phyloP scores from a whole-genome alignment of 2,329 filamentous ascomycete species.

The Fusarium guadeloupense region DNA sequence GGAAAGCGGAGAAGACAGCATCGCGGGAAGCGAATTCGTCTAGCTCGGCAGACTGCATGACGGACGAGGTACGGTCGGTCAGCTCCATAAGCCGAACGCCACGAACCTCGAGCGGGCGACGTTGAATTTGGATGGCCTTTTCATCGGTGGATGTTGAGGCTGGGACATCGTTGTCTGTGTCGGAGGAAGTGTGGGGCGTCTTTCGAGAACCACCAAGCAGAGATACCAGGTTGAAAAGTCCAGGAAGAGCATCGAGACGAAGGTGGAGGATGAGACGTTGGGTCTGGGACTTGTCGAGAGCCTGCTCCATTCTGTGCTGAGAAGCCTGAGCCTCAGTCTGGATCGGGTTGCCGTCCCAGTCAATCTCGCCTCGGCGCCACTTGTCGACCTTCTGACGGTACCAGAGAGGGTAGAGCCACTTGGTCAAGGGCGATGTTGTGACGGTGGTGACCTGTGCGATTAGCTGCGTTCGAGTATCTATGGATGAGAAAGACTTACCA shows the following conservation, averaged over 20 bases:
- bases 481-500: slow-evolving; percentile 50
- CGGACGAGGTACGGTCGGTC: slow-evolving; percentile 90
- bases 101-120: slow-evolving; percentile 56
- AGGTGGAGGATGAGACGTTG: slow-evolving; percentile 42
- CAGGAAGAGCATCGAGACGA: slow-evolving; percentile 43
- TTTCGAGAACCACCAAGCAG: slow-evolving; percentile 40
- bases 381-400: slow-evolving; percentile 63
- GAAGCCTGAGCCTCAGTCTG: slow-evolving; percentile 38
- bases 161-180: slow-evolving; percentile 1
- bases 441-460: slow-evolving; percentile 75
- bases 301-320: slow-evolving; percentile 42
- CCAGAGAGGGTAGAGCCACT: slow-evolving; percentile 75
- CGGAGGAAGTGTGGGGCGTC: background rate
- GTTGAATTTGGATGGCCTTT: background rate
- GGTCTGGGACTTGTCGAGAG: slow-evolving; percentile 41
- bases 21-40: slow-evolving; percentile 78
- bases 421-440: slow-evolving; percentile 79
- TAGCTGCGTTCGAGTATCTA: background rate
- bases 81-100: slow-evolving; percentile 88
- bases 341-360: slow-evolving; percentile 71
- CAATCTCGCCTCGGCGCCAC: slow-evolving; percentile 83
- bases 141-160: slow-evolving; percentile 1
- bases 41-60: slow-evolving; percentile 90
- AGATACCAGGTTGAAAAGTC: slow-evolving; percentile 44
- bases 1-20: slow-evolving; percentile 90